Percentiles rank a stretch among this genome's conserved stretches.
These are phyloP conservation scores for Tagetes erecta DNA, from an alignment of 129 eudicot species.

Conservation along the genomic window DNA sequence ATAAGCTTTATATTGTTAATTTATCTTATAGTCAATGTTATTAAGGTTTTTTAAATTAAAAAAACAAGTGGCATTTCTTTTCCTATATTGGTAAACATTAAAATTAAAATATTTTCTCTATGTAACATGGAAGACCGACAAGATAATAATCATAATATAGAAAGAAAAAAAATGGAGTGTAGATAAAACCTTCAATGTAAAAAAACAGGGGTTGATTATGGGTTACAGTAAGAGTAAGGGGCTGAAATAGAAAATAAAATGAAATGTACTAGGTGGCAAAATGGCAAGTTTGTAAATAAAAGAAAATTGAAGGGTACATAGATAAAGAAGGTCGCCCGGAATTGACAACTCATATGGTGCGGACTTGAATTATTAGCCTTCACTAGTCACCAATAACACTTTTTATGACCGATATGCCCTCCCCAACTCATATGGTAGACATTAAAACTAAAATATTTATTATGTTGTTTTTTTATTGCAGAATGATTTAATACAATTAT, in stretches of 20 bases:
- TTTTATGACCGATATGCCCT: slow-evolving; percentile 15
- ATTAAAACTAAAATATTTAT: neutral
- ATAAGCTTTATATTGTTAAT: neutral
- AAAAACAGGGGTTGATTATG: slow-evolving; percentile 6
- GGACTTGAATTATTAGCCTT: slow-evolving; percentile 11
- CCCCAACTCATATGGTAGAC: neutral
- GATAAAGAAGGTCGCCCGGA: neutral
- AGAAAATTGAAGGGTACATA: neutral
- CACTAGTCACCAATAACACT: neutral
- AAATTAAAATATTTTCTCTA: neutral
- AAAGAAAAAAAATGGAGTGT: neutral
- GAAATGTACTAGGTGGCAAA: slow-evolving; percentile 2
- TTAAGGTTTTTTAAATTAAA: neutral
- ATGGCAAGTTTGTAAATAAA: slow-evolving; percentile 5
- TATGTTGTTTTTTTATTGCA: neutral
- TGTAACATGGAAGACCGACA: neutral
- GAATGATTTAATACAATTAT: neutral
- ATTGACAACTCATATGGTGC: neutral
- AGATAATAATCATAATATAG: neutral
- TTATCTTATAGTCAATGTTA: neutral
- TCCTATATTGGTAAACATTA: neutral
- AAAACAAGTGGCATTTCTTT: neutral
- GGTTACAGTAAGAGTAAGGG: slow-evolving; percentile 3
- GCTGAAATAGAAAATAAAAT: neutral
- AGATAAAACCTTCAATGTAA: neutral